phyloP scores from a whole-genome alignment of 2,329 filamentous ascomycete species.

The Paraphaeosphaeria sporulosa region DNA sequence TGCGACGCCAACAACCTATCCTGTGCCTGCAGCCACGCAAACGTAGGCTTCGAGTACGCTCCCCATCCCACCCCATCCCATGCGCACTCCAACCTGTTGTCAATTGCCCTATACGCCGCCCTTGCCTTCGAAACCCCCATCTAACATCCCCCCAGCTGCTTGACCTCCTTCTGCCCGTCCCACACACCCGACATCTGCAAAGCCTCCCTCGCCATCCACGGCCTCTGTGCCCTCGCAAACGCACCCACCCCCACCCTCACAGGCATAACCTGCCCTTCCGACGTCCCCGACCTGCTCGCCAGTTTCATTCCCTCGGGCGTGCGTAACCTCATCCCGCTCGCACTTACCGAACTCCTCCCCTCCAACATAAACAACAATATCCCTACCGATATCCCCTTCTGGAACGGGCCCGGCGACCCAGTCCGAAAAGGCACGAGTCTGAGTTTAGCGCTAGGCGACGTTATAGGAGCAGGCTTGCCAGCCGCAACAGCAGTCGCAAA shows the following conservation, averaged over 20 bases:
- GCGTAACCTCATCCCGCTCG: constrained; percentile 3
- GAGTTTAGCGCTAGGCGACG: too few relatives aligned
- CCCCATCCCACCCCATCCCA: neutral
- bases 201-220: constrained; percentile 13
- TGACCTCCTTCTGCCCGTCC: constrained; percentile 19
- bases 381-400: constrained; percentile 4
- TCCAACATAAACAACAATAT: constrained; percentile 5
- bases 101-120: neutral
- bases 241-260: constrained; percentile 13
- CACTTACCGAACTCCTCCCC: neutral
- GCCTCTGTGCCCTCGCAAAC: constrained; percentile 14
- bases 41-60: constrained; percentile 21
- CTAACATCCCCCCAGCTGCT: constrained; percentile 13
- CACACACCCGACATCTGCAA: constrained; percentile 19
- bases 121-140: neutral
- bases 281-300: constrained; percentile 9
- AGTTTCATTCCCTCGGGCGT: constrained; percentile 6
- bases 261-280: constrained; percentile 10
- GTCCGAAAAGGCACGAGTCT: neutral
- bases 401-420: neutral
- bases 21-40: constrained; percentile 24
- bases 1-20: constrained; percentile 19
- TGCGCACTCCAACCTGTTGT: neutral
- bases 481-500: neutral
- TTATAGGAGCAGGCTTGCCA: neutral